These are phyloP conservation scores for Solanum pimpinellifolium DNA, from an alignment of 257 asterid species.

Conservation along the genomic window DNA sequence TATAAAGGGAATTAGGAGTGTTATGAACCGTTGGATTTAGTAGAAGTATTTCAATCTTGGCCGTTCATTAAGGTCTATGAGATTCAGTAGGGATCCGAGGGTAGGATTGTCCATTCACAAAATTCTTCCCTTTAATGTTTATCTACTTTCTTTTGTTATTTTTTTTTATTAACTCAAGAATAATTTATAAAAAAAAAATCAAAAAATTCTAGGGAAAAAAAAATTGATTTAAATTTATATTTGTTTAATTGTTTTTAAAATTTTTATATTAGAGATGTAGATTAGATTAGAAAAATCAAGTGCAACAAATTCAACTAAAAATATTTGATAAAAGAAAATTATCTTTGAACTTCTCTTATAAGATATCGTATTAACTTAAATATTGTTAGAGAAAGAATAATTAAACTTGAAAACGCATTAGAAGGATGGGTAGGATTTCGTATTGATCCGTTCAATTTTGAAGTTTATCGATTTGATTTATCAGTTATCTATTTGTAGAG, in stretches of 20 bases:
- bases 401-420: neutral
- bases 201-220: no score
- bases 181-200: no score
- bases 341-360: no score
- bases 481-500: no score
- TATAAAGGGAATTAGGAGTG: neutral
- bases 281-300: neutral
- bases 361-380: no score
- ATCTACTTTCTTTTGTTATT: neutral
- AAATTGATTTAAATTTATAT: no score
- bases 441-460: no score
- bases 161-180: neutral
- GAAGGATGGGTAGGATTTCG: no score
- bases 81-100: neutral
- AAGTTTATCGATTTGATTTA: no score
- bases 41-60: neutral
- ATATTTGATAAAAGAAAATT: fast-evolving
- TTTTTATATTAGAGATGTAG: no score
- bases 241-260: no score
- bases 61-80: neutral
- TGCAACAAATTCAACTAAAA: no score
- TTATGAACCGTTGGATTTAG: neutral
- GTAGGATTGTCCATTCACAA: neutral
- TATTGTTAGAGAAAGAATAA: neutral
- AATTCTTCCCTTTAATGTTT: neutral